Percentiles rank a stretch among this genome's conserved stretches.
phyloP scores from a whole-genome alignment of 2,329 filamentous ascomycete species.

The Penicillium concentricum region DNA sequence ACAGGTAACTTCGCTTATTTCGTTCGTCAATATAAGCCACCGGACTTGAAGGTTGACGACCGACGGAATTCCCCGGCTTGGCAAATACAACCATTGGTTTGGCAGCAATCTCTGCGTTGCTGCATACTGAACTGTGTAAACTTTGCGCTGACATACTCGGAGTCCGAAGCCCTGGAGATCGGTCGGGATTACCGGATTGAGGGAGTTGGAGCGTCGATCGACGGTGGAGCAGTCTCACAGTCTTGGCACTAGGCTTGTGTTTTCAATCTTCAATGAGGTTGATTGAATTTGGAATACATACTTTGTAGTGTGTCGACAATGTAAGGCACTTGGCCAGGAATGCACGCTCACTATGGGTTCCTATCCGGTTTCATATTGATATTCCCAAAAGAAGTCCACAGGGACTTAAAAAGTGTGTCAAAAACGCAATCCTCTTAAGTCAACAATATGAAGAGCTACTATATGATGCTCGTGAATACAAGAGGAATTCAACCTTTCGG shows the following conservation, averaged over 20 bases:
- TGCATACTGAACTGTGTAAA: background rate
- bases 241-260: background rate
- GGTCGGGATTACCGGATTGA: background rate
- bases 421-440: background rate
- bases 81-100: background rate
- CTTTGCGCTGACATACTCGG: background rate
- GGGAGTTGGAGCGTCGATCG: background rate
- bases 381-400: background rate
- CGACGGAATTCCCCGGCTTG: background rate
- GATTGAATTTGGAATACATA: background rate
- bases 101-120: background rate
- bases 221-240: background rate
- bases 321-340: background rate
- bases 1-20: background rate
- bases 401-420: background rate
- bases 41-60: background rate
- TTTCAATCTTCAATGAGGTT: background rate
- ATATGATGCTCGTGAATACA: too few species aligned
- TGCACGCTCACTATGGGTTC: background rate
- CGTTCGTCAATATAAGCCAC: background rate
- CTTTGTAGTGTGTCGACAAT: background rate
- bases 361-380: background rate
- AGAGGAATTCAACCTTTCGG: background rate
- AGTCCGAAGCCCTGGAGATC: slow-evolving; percentile 2
- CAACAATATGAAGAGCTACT: too few species aligned